Evolutionary conservation across 2,329 filamentous ascomycete genomes (phyloP), one percentile per base, ranked within the genome.

Genomic region (Penicillium brasilianum): DNA sequence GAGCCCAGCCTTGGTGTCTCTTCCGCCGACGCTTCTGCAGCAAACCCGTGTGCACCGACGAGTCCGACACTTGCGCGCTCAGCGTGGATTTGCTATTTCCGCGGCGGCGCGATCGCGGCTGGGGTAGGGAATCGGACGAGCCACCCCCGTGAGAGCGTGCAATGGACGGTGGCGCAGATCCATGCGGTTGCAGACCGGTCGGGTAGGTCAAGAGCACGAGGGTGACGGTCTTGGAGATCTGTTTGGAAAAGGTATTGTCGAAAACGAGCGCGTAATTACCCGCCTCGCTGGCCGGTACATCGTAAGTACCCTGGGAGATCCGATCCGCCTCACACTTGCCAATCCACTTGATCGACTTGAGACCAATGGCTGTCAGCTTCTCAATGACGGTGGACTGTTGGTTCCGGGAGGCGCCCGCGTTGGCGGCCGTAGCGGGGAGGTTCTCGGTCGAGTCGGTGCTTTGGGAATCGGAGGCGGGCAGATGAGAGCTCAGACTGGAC

Each of bases 161-260:
- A 69, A 76, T 63, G 71, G 84, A 63, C 72, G 73, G 4, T 76
- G 79, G 80, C 74, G 85, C 83, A 76, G 82, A 69, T 16, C 53
- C 61, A 51, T 80, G 77, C 11, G 79, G 75, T 28, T 77, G 78
- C 50, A 75, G 85, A 68, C 89, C 90, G 37, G 92, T 93, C 10
- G 94, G 93, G 72, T 98, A 97, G 41, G 93, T 98, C 75, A 98
- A 85, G 55, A 99, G 87, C 37, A 97, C 93, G 72, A 99, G 92
- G 8, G 94, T 98, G 20, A 93, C 93, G 32, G 90, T 97, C 80
- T 99, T 99, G 56, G 93, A 95, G 44, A 91, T 89, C 76, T 90
- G 91, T 80, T 97, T 98, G 62, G 93, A 97, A 76, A 99, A 99
- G 30, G 95, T 99, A 74, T 99, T 99, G 85, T 99, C 95, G 73